Percentiles rank a stretch among this genome's conserved stretches.
These are phyloP conservation scores for Syncephalastrum monosporum DNA, from an alignment of 371 early-diverging fungal species.

Conservation along the genomic window DNA sequence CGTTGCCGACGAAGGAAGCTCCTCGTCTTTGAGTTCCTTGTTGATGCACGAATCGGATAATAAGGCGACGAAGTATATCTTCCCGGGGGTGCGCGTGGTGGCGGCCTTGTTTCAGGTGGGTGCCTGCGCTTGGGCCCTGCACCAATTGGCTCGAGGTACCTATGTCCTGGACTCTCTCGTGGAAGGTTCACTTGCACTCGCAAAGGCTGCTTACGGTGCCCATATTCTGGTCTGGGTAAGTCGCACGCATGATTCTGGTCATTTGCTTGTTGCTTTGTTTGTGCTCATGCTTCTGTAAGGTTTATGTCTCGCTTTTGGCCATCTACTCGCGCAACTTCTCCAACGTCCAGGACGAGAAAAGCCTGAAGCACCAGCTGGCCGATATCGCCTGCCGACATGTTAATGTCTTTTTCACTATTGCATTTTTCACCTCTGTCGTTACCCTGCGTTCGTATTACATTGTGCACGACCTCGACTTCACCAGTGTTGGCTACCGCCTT, in stretches of 20 bases:
- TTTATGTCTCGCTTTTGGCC: conserved; percentile 23
- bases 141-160: neutral
- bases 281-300: conserved; percentile 8
- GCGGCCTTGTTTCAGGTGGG: conserved; percentile 5
- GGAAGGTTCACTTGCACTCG: conserved; percentile 10
- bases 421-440: conserved; percentile 22
- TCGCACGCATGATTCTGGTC: neutral
- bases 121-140: conserved; percentile 9
- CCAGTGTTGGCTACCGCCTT: conserved; percentile 23
- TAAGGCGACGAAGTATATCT: too few relatives aligned
- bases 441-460: conserved; percentile 36
- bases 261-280: neutral
- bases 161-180: conserved; percentile 17
- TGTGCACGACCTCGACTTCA: conserved; percentile 14
- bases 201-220: conserved; percentile 4
- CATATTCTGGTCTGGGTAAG: conserved; percentile 25
- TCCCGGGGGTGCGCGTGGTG: neutral
- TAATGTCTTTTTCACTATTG: conserved; percentile 23
- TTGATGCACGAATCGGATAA: conserved; percentile 6
- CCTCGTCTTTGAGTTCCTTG: conserved; percentile 13
- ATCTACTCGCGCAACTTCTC: conserved; percentile 10
- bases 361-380: conserved; percentile 11
- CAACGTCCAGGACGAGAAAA: conserved; percentile 9
- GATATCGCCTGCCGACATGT: conserved; percentile 32
- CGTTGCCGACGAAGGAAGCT: conserved; percentile 12